Evolutionary conservation across 2,329 filamentous ascomycete genomes (phyloP), one percentile per base, ranked within the genome.

Genomic region (Fusarium guadeloupense): DNA sequence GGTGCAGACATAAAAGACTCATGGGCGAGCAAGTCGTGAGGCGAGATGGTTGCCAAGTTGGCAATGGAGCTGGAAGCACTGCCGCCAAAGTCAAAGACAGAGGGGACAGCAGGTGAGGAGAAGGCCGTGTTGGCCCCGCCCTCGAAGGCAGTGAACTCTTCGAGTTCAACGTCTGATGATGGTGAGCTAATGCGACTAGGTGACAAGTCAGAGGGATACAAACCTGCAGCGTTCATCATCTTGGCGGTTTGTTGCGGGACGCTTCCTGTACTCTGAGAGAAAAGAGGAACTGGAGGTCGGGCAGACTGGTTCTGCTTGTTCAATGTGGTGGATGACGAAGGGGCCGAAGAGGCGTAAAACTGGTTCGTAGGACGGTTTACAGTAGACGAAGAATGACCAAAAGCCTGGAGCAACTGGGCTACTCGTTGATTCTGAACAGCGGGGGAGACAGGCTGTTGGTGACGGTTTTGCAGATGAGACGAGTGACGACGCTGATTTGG

Each of bases 31-130:
- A 96, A 81, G 71, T 97, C 92, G 75, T 91, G 89, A 17, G 93
- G 93, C 59, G 93, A 97, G 60, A 97, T 85, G 35, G 93, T 97
- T 69, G 83, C 85, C 72, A 86, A 72, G 72, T 86, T 83, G 71
- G 79, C 81, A 25, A 77, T 76, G 46, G 82, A 80, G 74, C 80
- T 82, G 38, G 81, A 78, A 33, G 77, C 76, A 66, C 77, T 80
- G 56, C 75, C 74, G 54, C 69, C 76, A 66, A 83, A 73, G 68
- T 87, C 85, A 74, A 85, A 85, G 43, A 78, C 77, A 28, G 75
- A 76, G 40, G 78, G 74, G 41, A 83, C 72, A 51, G 79, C 81
- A 25, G 84, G 83, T 53, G 84, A 86, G 48, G 83, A 83, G 72
- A 81, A 85, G 59, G 79, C 78, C 62, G 81, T 78, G 60, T 80